phyloP scores from a whole-genome alignment of 805 yeast genomes.

The Candida methanosorbosa region DNA sequence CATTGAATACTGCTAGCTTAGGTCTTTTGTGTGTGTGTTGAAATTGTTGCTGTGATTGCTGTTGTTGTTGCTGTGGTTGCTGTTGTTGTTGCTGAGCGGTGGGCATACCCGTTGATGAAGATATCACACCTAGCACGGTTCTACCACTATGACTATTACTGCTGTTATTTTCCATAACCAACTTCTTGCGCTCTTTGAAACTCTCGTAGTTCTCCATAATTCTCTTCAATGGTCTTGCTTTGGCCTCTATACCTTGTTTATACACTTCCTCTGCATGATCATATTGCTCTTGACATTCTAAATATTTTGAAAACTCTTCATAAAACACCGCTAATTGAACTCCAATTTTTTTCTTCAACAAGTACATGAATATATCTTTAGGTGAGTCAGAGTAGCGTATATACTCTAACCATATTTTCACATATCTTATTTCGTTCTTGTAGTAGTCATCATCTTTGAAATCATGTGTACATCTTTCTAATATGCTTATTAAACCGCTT shows the following conservation, averaged over 20 bases:
- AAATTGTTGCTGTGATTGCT: slow-evolving; percentile 1
- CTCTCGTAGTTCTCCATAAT: slow-evolving; percentile 33
- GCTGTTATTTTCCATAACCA: slow-evolving; percentile 1
- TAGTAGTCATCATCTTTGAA: slow-evolving; percentile 61
- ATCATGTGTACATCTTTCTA: slow-evolving; percentile 65
- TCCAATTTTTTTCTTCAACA: slow-evolving; percentile 70
- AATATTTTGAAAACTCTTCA: slow-evolving; percentile 63
- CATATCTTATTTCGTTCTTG: slow-evolving; percentile 74
- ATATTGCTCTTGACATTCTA: slow-evolving; percentile 41
- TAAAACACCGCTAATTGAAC: slow-evolving; percentile 57
- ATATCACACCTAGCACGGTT: background rate
- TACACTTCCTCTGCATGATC: slow-evolving; percentile 54
- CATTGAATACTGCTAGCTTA: slow-evolving; percentile 13
- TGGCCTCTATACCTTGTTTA: slow-evolving; percentile 43
- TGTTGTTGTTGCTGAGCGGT: background rate
- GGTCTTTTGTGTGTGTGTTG: slow-evolving; percentile 5
- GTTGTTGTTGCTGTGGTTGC: slow-evolving; percentile 2
- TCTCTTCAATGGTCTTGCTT: slow-evolving; percentile 59
- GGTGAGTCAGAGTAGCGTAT: slow-evolving; percentile 62
- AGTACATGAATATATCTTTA: slow-evolving; percentile 58
- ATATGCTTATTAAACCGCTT: slow-evolving; percentile 53
- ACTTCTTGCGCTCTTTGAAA: slow-evolving; percentile 33
- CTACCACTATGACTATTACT: slow-evolving; percentile 9
- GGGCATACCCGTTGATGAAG: background rate
- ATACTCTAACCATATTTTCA: slow-evolving; percentile 76